Conservation (phyloP, 805 yeast genomes). For the Candida ipomoeae region DNA sequence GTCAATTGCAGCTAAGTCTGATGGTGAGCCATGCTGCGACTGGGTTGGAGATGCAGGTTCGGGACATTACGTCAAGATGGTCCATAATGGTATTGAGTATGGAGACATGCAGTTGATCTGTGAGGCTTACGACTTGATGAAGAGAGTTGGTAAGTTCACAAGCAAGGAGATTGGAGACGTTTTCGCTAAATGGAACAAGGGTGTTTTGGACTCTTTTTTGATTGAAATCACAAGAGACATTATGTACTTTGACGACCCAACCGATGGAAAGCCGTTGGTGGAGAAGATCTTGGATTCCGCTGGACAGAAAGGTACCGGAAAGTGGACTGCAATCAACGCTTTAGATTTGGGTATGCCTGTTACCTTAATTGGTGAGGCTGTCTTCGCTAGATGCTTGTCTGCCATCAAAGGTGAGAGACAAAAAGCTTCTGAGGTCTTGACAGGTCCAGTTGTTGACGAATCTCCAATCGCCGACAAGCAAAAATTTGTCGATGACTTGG, state of each 20-base stretch:
- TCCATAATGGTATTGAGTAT: conserved; percentile 98
- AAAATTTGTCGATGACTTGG: conserved; percentile 85
- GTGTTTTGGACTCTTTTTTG: conserved; percentile 95
- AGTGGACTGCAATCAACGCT: conserved; percentile 99
- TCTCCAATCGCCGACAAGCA: conserved; percentile 66
- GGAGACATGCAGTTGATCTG: conserved; percentile 99
- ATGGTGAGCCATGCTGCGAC: conserved; percentile 99
- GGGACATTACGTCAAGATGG: conserved; percentile 99
- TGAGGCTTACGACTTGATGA: conserved; percentile 95
- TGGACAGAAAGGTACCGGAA: conserved; percentile 99
- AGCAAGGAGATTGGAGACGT: conserved; percentile 93
- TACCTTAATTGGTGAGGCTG: conserved; percentile 98
- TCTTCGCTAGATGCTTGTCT: conserved; percentile 92
- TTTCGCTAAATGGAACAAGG: conserved; percentile 90
- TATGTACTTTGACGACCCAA: conserved; percentile 76
- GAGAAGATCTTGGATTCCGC: conserved; percentile 97
- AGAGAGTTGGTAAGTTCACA: conserved; percentile 86
- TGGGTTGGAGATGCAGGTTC: conserved; percentile 99
- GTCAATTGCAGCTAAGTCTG: conserved; percentile 90
- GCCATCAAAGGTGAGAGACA: conserved; percentile 89
- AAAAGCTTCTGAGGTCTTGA: conserved; percentile 71
- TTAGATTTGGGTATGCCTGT: conserved; percentile 98
- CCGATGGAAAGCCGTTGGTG: conserved; percentile 86
- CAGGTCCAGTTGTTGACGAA: conserved; percentile 71
- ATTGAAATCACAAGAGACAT: conserved; percentile 96